phyloP scores from a whole-genome alignment of 1,284 basidiomycete species.

The Salmacisia buchloeana region DNA sequence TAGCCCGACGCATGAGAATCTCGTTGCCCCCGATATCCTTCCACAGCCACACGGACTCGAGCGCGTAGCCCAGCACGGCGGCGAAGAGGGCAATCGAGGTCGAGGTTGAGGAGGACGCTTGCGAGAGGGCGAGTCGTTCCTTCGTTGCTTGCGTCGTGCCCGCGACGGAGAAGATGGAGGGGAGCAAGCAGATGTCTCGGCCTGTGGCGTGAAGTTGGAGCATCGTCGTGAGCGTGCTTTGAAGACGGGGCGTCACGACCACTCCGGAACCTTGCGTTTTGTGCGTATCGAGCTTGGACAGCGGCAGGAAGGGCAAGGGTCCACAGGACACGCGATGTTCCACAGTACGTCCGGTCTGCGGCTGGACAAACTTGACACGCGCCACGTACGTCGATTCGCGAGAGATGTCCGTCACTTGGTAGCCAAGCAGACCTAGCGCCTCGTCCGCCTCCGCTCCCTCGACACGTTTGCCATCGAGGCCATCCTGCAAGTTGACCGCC shows the following conservation, averaged over 20 bases:
- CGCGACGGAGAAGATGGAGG: slow-evolving; percentile 25
- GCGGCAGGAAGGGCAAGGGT: slow-evolving; percentile 27
- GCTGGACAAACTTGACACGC: slow-evolving; percentile 32
- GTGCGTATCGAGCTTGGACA: slow-evolving; percentile 24
- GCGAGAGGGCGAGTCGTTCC: slow-evolving; percentile 21
- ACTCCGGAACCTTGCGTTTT: slow-evolving; percentile 19
- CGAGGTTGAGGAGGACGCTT: slow-evolving; percentile 49
- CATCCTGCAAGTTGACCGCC: slow-evolving; percentile 32
- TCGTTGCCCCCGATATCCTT: slow-evolving; percentile 51
- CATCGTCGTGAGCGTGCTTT: slow-evolving; percentile 43
- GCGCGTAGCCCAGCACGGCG: slow-evolving; percentile 47
- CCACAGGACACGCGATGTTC: slow-evolving; percentile 36
- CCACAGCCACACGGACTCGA: slow-evolving; percentile 50
- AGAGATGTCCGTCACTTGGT: slow-evolving; percentile 18
- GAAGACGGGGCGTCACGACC: slow-evolving; percentile 45
- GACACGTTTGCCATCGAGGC: slow-evolving; percentile 25
- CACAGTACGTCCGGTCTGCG: slow-evolving; percentile 13
- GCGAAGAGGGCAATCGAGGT: slow-evolving; percentile 49
- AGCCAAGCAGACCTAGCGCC: slow-evolving; percentile 43
- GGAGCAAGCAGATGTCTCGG: slow-evolving; percentile 45
- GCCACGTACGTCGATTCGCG: slow-evolving; percentile 14
- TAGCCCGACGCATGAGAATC: slow-evolving; percentile 46
- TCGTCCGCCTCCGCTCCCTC: slow-evolving; percentile 14
- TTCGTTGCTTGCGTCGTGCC: background rate
- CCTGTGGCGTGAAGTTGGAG: slow-evolving; percentile 50